A percentile compares a stretch with the other conserved stretches of the same genome.
Conservation (phyloP, 73 alveolate species). For the Paramecium octaurelia region DNA sequence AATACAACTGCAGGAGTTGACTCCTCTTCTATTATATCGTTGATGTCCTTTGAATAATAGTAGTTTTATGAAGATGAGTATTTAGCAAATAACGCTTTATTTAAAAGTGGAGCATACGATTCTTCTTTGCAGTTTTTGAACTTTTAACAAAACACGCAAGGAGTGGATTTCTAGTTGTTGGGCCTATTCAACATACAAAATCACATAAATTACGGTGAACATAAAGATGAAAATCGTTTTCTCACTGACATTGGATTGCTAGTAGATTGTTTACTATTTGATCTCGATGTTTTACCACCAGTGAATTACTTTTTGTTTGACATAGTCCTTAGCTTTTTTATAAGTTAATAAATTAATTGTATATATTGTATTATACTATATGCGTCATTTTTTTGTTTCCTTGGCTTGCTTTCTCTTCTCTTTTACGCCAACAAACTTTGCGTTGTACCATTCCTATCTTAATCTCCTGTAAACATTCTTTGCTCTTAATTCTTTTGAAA, state of each 20-base stretch:
- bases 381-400: not conserved
- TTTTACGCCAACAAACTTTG: slow-evolving; percentile 44
- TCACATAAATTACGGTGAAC: not conserved
- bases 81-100: slow-evolving; percentile 57
- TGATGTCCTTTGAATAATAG: slow-evolving; percentile 61
- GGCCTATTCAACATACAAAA: not conserved
- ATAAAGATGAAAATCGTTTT: slow-evolving; percentile 3
- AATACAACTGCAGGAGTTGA: slow-evolving; percentile 51
- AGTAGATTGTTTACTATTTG: slow-evolving; percentile 3
- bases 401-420: slow-evolving; percentile 16
- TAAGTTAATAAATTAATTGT: not conserved
- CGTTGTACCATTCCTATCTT: slow-evolving; percentile 49
- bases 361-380: slow-evolving; percentile 7
- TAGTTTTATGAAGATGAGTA: slow-evolving; percentile 60
- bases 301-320: not conserved
- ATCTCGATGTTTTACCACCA: slow-evolving; percentile 36
- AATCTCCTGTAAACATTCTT: not conserved
- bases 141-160: slow-evolving; percentile 42
- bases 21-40: slow-evolving; percentile 54
- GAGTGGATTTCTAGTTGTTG: not conserved
- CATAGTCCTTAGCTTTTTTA: not conserved
- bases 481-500: slow-evolving; percentile 43
- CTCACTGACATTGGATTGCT: not conserved
- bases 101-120: slow-evolving; percentile 50
- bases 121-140: not conserved